Percentiles rank a stretch among this genome's conserved stretches.
Conservation (phyloP, 2,329 filamentous ascomycete species). For the Diplodia intermedia region DNA sequence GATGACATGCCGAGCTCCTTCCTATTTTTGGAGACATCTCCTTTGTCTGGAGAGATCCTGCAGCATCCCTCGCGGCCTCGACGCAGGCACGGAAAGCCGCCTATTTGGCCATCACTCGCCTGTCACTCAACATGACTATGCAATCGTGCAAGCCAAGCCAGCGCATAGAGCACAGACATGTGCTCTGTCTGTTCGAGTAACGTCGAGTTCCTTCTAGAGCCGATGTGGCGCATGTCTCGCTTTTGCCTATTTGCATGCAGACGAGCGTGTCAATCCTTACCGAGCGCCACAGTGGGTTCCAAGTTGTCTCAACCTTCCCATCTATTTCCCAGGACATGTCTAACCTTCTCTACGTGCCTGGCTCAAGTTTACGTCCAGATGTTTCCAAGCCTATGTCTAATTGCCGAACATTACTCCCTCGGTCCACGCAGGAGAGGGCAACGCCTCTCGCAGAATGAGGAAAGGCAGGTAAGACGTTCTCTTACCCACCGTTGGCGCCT, state of each 20-base stretch:
- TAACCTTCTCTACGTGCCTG: not conserved
- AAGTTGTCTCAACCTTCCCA: not conserved
- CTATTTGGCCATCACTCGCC: not conserved
- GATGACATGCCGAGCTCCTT: slow-evolving; percentile 19
- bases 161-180: not conserved
- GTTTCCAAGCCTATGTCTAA: not conserved
- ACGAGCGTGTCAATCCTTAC: not conserved
- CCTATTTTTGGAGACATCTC: slow-evolving; percentile 28
- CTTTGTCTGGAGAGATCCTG: slow-evolving; percentile 23
- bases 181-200: not conserved
- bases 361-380: not conserved
- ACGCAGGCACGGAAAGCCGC: slow-evolving; percentile 19
- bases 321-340: not conserved
- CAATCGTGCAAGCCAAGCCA: not conserved
- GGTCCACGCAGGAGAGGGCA: not conserved
- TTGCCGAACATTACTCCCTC: not conserved
- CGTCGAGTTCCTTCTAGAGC: not conserved
- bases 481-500: not conserved
- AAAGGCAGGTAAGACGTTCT: not conserved
- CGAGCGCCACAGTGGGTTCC: not conserved
- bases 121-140: not conserved
- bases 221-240: not conserved
- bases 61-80: slow-evolving; percentile 10
- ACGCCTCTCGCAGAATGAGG: not conserved
- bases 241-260: not conserved